Evolutionary conservation across 768 basidiomycete genomes (phyloP), one percentile per base, ranked within the genome.

Genomic region (Butyriboletus loyo): DNA sequence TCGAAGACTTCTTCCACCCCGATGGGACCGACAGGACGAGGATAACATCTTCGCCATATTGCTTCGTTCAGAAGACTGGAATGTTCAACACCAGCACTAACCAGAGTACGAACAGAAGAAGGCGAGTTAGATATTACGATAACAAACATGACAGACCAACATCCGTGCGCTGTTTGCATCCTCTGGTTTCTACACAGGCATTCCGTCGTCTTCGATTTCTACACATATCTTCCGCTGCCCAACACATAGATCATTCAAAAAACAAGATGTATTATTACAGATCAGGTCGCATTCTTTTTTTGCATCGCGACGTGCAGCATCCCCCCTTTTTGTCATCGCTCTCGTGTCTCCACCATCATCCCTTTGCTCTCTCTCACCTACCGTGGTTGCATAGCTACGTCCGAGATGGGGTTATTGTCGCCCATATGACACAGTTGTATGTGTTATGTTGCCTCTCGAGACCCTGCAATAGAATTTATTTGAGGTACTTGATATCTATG

Each of bases 1-100:
- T 70, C 5, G 83, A 83, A 31, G 86, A 89, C 58, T 89, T 81
- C 57, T 72, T 88, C 7, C 86, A 89, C 50, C 80, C 80, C 28
- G n/a, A n/a, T n/a, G n/a, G n/a, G n/a, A n/a, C 81, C 82, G 9
- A 66, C 76, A 77, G 22, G 86, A 87, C 40, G 87, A 89, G 45
- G 86, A 86, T 21, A 77, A 73, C 52, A 67, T 89, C 37, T 80
- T 80, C 50, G 74, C 75, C 9, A 82, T 82, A 81, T 46, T 77
- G 24, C 73, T 72, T 15, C 78, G 75, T 19, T 62, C 72, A 10
- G 73, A 75, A 49, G 75, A 75, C 15, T 7, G 57, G 24, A 50
- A 54, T 21, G 13, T 17, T 11, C 58, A 62, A 1, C 67, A 65
- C 13, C 60, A 65, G 2, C 60, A 58, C 5, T 64, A 60, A 1